Conservation (phyloP, 106 monocot species). For the Dendrobium huoshanense region DNA sequence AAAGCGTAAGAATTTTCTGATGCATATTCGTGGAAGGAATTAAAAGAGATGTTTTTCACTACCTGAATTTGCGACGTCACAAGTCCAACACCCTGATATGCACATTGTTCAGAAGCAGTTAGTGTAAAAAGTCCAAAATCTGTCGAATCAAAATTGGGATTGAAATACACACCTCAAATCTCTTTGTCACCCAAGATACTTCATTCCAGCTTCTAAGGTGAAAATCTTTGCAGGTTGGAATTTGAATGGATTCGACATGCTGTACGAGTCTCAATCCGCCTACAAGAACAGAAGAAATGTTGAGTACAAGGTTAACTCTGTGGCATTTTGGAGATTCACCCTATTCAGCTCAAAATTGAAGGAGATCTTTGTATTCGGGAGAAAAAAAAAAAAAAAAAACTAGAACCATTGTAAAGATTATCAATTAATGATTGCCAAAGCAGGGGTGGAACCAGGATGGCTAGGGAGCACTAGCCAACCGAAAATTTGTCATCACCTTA, state of each 20-base stretch:
- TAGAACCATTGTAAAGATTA: too few species aligned
- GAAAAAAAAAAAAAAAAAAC: too few species aligned
- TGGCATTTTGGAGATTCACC: not conserved
- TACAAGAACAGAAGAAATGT: not conserved
- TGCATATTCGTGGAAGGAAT: not conserved
- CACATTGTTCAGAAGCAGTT: not conserved
- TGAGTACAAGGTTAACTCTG: not conserved
- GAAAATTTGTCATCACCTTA: too few species aligned
- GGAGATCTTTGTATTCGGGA: not conserved
- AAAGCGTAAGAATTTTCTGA: not conserved
- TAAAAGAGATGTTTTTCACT: not conserved
- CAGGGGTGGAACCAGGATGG: too few species aligned
- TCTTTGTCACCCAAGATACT: conserved; percentile 6
- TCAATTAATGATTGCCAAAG: too few species aligned
- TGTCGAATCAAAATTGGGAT: not conserved
- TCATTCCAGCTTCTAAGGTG: conserved; percentile 10
- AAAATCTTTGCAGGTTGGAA: conserved; percentile 5
- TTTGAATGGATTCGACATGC: conserved; percentile 1
- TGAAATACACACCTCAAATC: conserved; percentile 1
- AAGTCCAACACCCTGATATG: conserved; percentile 5
- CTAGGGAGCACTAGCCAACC: too few species aligned
- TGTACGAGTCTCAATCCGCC: conserved; percentile 8
- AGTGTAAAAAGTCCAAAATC: not conserved
- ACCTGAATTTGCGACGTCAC: conserved; percentile 7
- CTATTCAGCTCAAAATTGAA: not conserved